phyloP scores from a whole-genome alignment of 345 rosid genomes.

The Heritiera fomes region DNA sequence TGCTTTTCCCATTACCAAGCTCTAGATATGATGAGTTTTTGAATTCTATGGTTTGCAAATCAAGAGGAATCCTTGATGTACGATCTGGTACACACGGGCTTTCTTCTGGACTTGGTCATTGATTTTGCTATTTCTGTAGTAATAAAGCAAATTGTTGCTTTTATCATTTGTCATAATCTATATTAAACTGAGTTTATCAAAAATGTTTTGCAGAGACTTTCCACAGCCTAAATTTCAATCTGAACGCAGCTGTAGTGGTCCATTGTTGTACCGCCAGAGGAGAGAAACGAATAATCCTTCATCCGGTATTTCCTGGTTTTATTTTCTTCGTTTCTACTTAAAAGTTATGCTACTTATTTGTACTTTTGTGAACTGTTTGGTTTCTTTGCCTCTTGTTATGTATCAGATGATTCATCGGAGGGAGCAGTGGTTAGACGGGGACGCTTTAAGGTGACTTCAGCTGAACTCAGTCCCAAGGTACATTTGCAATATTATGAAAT shows the following conservation, averaged over 20 bases:
- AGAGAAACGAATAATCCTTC: constrained; percentile 63
- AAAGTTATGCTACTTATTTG: constrained; percentile 16
- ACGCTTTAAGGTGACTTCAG: constrained; percentile 87
- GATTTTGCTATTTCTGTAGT: constrained; percentile 10
- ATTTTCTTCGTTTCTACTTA: constrained; percentile 21
- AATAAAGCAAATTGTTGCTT: background rate
- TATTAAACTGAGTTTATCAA: constrained; percentile 26
- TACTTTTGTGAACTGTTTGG: background rate
- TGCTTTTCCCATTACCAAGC: background rate
- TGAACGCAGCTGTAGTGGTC: constrained; percentile 78
- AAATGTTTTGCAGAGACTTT: constrained; percentile 56
- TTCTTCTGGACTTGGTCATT: background rate
- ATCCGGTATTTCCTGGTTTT: constrained; percentile 41
- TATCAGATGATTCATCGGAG: constrained; percentile 76
- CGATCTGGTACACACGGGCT: background rate
- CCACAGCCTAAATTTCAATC: constrained; percentile 53
- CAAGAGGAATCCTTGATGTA: constrained; percentile 10
- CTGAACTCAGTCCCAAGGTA: constrained; percentile 91
- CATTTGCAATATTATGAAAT: background rate
- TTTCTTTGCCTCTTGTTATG: constrained; percentile 21
- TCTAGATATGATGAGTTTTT: constrained; percentile 1
- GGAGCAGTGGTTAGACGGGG: constrained; percentile 85
- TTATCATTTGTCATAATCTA: constrained; percentile 12
- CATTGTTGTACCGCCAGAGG: constrained; percentile 59
- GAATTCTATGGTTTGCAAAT: background rate